Evolutionary conservation across 306 rosid genomes (phyloP), one percentile per base, ranked within the genome.

Genomic region (Trifolium fragiferum): DNA sequence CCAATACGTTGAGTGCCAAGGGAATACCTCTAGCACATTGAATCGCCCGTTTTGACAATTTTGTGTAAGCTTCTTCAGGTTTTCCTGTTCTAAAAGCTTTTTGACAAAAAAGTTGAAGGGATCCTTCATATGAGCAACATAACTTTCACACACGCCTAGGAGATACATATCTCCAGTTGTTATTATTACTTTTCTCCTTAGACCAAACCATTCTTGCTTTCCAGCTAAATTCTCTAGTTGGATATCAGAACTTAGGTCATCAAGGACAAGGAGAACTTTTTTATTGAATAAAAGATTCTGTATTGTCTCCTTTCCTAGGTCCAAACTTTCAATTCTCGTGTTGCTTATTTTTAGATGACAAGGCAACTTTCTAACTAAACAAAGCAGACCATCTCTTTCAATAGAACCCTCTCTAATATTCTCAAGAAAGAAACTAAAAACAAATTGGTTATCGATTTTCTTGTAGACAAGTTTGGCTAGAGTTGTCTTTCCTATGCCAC

Each of bases 401-500:
- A 46, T 40, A 2, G 71, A 75, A 51, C 13, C 21, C 49, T 84
- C 81, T 58, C 85, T 70, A 32, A 78, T 43, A 40, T 81, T 75
- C 10, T n/a, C 47, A 38, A 84, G 55, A 51, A 72, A 68, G 64
- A 77, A 70, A 38, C 61, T 7, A 1, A 75, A 54, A 5, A 75
- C 77, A 75, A 78, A 85, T 25, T 81, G 76, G 8, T 10, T 15
- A 6, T 41, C 20, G 13, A 75, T 54, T n/a, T 7, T 21, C 14
- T 78, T 65, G 6, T 7, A 84, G 9, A 77, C 16, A 37, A 46
- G 76, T 76, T 16, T 81, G 30, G 83, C 83, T 25, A 84, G 61
- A 23, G 85, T 77, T 27, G 87, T 80, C 60, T 80, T 79, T n/a
- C 82, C 87, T 23, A 72, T 71, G 6, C 78, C 84, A 2, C 75